A percentile compares a stretch with the other conserved stretches of the same genome.
These are phyloP conservation scores for Trifolium pratense DNA, from an alignment of 306 rosid genomes.

Conservation along the genomic window DNA sequence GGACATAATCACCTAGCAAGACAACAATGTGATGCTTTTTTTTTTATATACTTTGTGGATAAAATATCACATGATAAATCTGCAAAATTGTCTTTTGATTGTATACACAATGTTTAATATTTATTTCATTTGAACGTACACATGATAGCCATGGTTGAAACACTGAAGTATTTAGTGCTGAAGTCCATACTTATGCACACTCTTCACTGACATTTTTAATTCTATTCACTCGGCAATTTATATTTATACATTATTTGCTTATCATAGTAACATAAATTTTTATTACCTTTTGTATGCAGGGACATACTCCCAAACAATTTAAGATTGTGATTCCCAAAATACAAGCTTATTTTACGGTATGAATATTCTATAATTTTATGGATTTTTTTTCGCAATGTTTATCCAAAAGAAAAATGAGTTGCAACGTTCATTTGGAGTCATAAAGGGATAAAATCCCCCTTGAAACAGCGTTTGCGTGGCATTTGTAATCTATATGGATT, in stretches of 20 bases:
- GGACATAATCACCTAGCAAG: background rate
- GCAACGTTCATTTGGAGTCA: conserved; percentile 9
- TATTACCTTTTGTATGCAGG: conserved; percentile 35
- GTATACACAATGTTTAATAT: background rate
- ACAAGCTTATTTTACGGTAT: conserved; percentile 47
- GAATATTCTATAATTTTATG: conserved; percentile 27
- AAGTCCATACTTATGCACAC: background rate
- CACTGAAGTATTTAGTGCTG: background rate
- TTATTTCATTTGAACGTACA: conserved; percentile 1
- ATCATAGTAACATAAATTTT: conserved; percentile 22
- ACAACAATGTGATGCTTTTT: background rate
- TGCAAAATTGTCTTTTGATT: background rate
- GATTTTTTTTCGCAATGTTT: background rate
- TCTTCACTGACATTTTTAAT: background rate
- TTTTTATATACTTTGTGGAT: background rate
- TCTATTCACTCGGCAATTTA: background rate
- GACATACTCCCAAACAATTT: conserved; percentile 42
- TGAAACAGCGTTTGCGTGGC: background rate
- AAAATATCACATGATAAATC: background rate
- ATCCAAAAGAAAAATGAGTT: background rate
- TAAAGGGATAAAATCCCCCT: background rate
- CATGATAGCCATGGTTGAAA: conserved; percentile 1
- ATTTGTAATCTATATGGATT: background rate
- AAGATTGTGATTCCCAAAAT: conserved; percentile 44
- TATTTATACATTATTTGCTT: conserved; percentile 10